phyloP scores from a whole-genome alignment of 148 eudicot genomes.

The Euryodendron excelsum region DNA sequence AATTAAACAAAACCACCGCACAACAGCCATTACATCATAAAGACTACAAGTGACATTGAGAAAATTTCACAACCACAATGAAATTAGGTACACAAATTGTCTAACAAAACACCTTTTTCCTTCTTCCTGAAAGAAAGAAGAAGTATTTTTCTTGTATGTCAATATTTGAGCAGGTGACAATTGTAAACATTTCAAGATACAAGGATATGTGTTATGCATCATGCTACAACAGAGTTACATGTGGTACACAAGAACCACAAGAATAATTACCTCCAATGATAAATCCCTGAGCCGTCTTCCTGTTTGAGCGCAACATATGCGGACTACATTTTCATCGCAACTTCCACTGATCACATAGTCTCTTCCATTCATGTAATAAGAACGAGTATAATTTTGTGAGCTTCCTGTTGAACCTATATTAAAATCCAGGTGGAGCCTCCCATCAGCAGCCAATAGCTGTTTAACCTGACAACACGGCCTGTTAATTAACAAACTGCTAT shows the following conservation, averaged over 20 bases:
- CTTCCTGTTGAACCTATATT: constrained; percentile 78
- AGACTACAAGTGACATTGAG: neutral
- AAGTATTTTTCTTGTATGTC: neutral
- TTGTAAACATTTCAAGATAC: neutral
- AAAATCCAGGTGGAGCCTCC: constrained; percentile 77
- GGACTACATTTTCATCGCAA: constrained; percentile 89
- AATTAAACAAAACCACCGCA: neutral
- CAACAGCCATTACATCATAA: neutral
- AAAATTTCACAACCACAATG: neutral
- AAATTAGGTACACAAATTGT: neutral
- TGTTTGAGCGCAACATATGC: constrained; percentile 87
- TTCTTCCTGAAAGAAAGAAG: neutral
- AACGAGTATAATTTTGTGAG: constrained; percentile 89
- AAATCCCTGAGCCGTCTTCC: constrained; percentile 89
- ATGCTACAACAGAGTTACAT: neutral
- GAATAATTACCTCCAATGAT: constrained; percentile 44
- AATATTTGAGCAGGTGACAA: neutral
- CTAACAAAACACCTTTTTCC: neutral
- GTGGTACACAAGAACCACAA: constrained; percentile 19
- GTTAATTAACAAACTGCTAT: neutral
- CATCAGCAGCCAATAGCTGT: constrained; percentile 90
- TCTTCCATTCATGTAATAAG: constrained; percentile 86
- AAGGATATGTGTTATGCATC: neutral
- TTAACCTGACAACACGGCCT: constrained; percentile 54
- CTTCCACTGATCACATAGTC: constrained; percentile 91